Evolutionary conservation across 495 filamentous ascomycete species (phyloP), one percentile per base, ranked within the genome.

Genomic region (Xylaria nigripes): DNA sequence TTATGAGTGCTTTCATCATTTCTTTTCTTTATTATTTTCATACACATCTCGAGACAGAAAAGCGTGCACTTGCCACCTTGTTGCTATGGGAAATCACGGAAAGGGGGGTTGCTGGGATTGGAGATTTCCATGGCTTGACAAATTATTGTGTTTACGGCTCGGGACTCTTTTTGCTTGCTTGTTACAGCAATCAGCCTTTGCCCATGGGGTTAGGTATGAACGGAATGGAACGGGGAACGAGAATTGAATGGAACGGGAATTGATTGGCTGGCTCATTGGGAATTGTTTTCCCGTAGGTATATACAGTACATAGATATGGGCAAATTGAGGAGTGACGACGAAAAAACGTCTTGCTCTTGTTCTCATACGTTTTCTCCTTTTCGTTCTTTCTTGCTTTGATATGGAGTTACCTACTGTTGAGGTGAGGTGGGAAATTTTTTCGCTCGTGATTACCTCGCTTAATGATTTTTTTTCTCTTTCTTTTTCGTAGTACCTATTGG

Each of bases 111-210:
- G 19, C 12, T 32, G 51, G 44, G 53, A 50, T 49, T 45, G 38
- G 53, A 42, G 25, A 55, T 36, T n/a, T 19, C 53, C 29, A 24
- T 44, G 27, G 32, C 36, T 40, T 34, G 53, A 42, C 52, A 55
- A 46, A 55, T 42, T 8, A 47, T 55, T 50, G 38, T 38, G 36
- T 50, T 50, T n/a, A 44, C 25, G 53, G 53, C 53, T 55, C 53
- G 48, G 45, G 53, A 45, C 53, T 21, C 19, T 25, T 25, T 49
- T 27, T 48, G 45, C 53, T 49, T 50, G 38, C 13, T 40, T 40
- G 4, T 19, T 45, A 44, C 38, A 45, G 36, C 46, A 50, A 45
- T 19, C n/a, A 45, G 12, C 43, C 32, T n/a, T n/a, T 46, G 21
- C 30, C 16, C n/a, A 19, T 24, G 8, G 22, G 22, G 9, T 16